Conservation (phyloP, 1,139 yeast species). For the Lodderomyces theae region DNA sequence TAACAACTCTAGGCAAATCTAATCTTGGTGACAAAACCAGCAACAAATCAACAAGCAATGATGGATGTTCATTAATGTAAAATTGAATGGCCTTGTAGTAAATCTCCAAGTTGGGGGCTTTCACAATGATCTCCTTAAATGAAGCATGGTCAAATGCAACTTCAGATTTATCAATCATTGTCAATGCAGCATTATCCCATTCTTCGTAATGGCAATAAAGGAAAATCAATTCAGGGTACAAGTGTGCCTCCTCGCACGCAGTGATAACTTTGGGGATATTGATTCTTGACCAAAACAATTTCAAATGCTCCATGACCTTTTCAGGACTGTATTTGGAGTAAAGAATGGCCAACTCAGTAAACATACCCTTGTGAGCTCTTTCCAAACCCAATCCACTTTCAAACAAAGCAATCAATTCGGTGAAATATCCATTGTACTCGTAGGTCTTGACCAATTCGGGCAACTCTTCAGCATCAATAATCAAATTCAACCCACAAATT, state of each 20-base stretch:
- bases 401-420: constrained; percentile 84
- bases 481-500: constrained; percentile 96
- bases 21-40: constrained; percentile 85
- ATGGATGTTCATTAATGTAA: constrained; percentile 89
- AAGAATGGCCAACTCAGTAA: constrained; percentile 88
- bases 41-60: constrained; percentile 81
- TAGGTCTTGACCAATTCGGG: constrained; percentile 85
- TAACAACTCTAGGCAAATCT: constrained; percentile 92
- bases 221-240: constrained; percentile 96
- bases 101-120: constrained; percentile 93
- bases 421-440: constrained; percentile 88
- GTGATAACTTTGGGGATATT: constrained; percentile 96
- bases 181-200: constrained; percentile 97
- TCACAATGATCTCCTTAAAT: constrained; percentile 91
- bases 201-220: constrained; percentile 97
- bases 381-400: constrained; percentile 96
- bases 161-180: constrained; percentile 95
- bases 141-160: constrained; percentile 92
- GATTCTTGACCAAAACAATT: constrained; percentile 96
- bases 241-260: constrained; percentile 90
- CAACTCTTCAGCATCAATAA: constrained; percentile 95
- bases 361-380: constrained; percentile 99
- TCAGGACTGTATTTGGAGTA: constrained; percentile 90
- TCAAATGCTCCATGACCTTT: constrained; percentile 93
- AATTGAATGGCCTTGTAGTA: constrained; percentile 96